These are phyloP conservation scores for Leptodermis oblonga DNA, from an alignment of 257 asterid species.

Conservation along the genomic window DNA sequence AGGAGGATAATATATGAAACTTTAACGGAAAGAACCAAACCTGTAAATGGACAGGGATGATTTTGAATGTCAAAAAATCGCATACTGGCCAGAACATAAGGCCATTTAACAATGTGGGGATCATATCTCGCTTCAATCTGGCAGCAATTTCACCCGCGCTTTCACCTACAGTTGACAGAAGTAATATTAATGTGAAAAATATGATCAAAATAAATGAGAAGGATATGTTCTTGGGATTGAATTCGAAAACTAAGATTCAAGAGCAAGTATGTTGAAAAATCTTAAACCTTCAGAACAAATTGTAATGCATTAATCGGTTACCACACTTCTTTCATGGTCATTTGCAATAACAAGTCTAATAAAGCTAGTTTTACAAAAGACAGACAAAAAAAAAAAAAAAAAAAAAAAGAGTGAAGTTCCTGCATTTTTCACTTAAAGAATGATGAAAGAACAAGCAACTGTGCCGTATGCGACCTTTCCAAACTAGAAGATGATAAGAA, in stretches of 20 bases:
- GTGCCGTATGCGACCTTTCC: no score
- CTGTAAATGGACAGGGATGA: conserved; percentile 82
- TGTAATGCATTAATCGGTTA: neutral
- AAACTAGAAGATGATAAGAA: neutral
- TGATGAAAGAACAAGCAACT: no score
- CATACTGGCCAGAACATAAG: conserved; percentile 84
- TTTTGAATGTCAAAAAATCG: conserved; percentile 76
- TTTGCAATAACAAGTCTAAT: neutral
- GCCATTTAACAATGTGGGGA: conserved; percentile 72
- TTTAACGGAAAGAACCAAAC: conserved; percentile 22
- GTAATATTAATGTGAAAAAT: conserved; percentile 1
- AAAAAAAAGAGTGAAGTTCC: neutral
- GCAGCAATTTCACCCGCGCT: conserved; percentile 53
- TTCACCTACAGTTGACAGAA: conserved; percentile 48
- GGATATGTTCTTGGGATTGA: neutral
- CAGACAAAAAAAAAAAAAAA: neutral
- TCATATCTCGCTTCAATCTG: conserved; percentile 72
- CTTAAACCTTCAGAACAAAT: neutral
- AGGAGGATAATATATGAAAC: neutral
- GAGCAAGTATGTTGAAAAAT: neutral
- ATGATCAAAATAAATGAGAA: neutral
- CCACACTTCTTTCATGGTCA: neutral
- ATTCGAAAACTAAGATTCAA: neutral
- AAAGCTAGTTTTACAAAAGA: neutral
- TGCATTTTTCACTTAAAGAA: neutral